Base-by-base conservation (phyloP, 768 basidiomycete genomes). In the Boletus speciosus region DNA sequence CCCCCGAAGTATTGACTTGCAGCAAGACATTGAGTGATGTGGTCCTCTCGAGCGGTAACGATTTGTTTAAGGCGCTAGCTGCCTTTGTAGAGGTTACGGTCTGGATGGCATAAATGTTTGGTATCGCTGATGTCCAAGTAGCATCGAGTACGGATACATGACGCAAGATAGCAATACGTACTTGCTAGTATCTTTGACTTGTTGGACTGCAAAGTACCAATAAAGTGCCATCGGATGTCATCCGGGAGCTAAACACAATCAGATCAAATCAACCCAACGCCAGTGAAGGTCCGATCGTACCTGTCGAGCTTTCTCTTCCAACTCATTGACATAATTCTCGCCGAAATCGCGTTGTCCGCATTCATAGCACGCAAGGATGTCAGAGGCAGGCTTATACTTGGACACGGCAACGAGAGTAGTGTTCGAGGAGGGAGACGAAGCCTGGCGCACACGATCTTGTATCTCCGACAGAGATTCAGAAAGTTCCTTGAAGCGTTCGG, bases 211-310 rank as follows among this genome's bases (percentile, higher is more conserved):
- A 98, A 73, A 3, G 87, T 83, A 7, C 96, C 96, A 60, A 98
- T 96, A 68, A 96, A 98, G 73, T 98, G 96, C 96, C 96, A 98
- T 57, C 86, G 80, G 61, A 98, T 93, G 58, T 91, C 88, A 23
- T 61, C 57, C 1, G 96, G 92, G n/a, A 98, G 81, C 93, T 96
- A 66, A 47, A 29, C 29, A 47, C 37, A 9, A 25, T 61, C 36
- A 49, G 35, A 57, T 57, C 47, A 61, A 52, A 43, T 55, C 49
- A n/a, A 37, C 11, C 6, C 21, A 43, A 27, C 27, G 1, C n/a
- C 25, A 32, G 29, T 6, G 5, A 27, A 40, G 41, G 31, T 34
- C 21, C 10, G 39, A 50, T 72, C 81, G 57, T 67, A 90, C 89
- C 64, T 79, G 74, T 54, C 74, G 74, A 0, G 93, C 91, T 67